These are phyloP conservation scores for Pisolithus tinctorius DNA, from an alignment of 768 basidiomycete genomes.

Conservation along the genomic window DNA sequence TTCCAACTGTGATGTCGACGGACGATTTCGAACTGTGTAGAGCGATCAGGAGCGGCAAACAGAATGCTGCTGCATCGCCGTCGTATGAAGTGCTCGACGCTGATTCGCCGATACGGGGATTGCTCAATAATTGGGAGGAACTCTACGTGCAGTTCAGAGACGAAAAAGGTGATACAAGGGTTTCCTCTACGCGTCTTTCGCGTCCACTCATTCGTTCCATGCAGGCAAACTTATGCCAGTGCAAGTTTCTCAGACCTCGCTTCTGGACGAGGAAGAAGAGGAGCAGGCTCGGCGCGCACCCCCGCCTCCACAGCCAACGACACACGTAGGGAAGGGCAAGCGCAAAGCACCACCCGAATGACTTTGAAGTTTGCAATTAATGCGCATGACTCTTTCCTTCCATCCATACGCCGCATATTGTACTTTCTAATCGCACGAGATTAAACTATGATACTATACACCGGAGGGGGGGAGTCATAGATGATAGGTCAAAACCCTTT, in stretches of 20 bases:
- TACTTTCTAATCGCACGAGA: slow-evolving; percentile 8
- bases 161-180: slow-evolving; percentile 52
- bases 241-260: slow-evolving; percentile 47
- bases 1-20: slow-evolving; percentile 30
- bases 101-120: slow-evolving; percentile 40
- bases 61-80: slow-evolving; percentile 25
- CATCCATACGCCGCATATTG: not conserved
- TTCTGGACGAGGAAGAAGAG: slow-evolving; percentile 59
- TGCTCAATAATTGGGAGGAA: slow-evolving; percentile 57
- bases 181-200: not conserved
- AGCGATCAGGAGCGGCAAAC: slow-evolving; percentile 40
- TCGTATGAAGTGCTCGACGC: slow-evolving; percentile 46
- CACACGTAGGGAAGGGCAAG: slow-evolving; percentile 46
- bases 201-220: slow-evolving; percentile 1
- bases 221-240: slow-evolving; percentile 57
- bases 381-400: too few relatives aligned
- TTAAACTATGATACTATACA: slow-evolving; percentile 11
- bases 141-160: slow-evolving; percentile 65
- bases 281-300: slow-evolving; percentile 9
- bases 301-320: slow-evolving; percentile 24
- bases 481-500: slow-evolving; percentile 1
- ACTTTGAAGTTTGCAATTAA: too few relatives aligned
- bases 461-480: not conserved
- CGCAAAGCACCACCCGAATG: slow-evolving; percentile 44
- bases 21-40: slow-evolving; percentile 64